These are phyloP conservation scores for Globisporangium iwayamae DNA, from an alignment of 352 stramenopile species.

Conservation along the genomic window DNA sequence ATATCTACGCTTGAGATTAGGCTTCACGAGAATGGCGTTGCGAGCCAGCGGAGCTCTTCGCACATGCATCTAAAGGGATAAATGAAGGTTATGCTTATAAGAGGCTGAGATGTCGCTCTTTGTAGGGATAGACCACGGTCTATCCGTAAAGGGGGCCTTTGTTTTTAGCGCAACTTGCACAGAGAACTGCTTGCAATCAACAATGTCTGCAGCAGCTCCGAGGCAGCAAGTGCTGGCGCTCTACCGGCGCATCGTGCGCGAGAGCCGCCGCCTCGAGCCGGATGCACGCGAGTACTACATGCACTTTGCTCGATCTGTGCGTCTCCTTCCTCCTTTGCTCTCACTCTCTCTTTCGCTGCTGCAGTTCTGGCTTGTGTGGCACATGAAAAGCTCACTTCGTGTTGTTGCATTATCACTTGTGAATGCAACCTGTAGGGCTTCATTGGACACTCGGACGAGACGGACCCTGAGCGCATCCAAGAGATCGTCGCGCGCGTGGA, in stretches of 20 bases:
- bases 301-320: constrained; percentile 37
- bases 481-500: constrained; percentile 29
- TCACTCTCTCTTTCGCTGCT: background rate
- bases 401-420: too few relatives aligned
- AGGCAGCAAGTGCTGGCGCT: constrained; percentile 20
- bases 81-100: too few relatives aligned
- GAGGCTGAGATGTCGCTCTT: too few relatives aligned
- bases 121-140: too few relatives aligned
- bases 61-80: too few relatives aligned
- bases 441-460: constrained; percentile 29
- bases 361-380: background rate
- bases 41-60: too few relatives aligned
- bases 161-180: too few relatives aligned
- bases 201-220: background rate
- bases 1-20: too few relatives aligned
- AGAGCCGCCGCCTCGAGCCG: constrained; percentile 34
- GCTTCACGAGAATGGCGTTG: too few relatives aligned
- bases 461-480: constrained; percentile 30
- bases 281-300: constrained; percentile 42
- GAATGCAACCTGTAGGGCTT: constrained; percentile 26
- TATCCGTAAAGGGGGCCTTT: too few relatives aligned
- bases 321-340: background rate
- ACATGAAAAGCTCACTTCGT: background rate
- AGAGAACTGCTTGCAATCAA: too few relatives aligned
- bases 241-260: constrained; percentile 43